These are phyloP conservation scores for Hyphopichia khmerensis DNA, from an alignment of 1,139 yeast genomes.

Conservation along the genomic window DNA sequence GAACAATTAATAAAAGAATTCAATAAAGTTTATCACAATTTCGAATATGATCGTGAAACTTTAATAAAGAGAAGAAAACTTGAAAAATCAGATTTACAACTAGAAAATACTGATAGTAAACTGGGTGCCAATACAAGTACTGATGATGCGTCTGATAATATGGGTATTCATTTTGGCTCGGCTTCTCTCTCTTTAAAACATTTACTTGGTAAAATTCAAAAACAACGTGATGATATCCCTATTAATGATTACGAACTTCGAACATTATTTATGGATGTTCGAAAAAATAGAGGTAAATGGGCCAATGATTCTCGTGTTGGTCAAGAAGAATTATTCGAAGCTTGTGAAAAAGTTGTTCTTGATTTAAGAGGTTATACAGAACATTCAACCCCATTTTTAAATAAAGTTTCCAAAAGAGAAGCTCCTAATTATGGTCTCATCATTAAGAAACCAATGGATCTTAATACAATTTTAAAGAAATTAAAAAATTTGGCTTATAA, in stretches of 20 bases:
- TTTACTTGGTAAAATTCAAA: constrained; percentile 73
- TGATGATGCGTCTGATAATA: constrained; percentile 9
- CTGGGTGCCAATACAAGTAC: constrained; percentile 6
- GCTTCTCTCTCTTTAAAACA: constrained; percentile 83
- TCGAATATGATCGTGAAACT: constrained; percentile 81
- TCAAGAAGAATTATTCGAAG: constrained; percentile 96
- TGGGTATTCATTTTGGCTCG: constrained; percentile 63
- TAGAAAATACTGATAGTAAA: constrained; percentile 40
- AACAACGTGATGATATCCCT: constrained; percentile 67
- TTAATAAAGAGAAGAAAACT: constrained; percentile 72
- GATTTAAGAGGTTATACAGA: constrained; percentile 92
- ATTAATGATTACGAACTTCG: constrained; percentile 86
- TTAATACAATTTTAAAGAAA: constrained; percentile 90
- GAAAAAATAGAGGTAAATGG: constrained; percentile 96
- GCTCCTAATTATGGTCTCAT: constrained; percentile 94
- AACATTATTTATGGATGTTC: constrained; percentile 83
- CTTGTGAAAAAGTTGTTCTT: constrained; percentile 90
- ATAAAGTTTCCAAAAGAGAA: constrained; percentile 92
- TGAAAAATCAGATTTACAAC: constrained; percentile 74
- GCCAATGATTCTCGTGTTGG: constrained; percentile 92
- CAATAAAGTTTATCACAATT: constrained; percentile 72
- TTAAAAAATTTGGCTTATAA: constrained; percentile 76
- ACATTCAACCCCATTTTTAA: constrained; percentile 93
- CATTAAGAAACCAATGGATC: constrained; percentile 94
- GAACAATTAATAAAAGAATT: constrained; percentile 41